Evolutionary conservation across 2,329 filamentous ascomycete genomes (phyloP), one percentile per base, ranked within the genome.

Genomic region (Zymoseptoria ardabiliae): DNA sequence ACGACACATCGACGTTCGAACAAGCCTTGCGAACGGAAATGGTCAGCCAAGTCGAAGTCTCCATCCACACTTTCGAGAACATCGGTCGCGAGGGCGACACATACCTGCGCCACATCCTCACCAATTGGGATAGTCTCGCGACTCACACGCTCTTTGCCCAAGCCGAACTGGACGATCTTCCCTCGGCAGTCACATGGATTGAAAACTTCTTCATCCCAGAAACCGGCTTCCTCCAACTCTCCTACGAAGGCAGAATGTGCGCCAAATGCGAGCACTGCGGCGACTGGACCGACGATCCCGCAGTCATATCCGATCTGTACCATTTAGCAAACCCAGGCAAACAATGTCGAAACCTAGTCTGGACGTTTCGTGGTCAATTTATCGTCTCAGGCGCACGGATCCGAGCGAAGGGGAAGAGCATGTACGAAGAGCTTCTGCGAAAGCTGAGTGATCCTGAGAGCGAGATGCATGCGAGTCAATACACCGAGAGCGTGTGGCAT

Each of bases 331-430:
- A 70, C 41, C 56, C 59, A 21, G 62, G 49, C 20, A 10, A 55
- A n/a, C 52, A 58, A n/a, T 64, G 61, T 56, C 20, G 50, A 6
- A 56, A 61, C 21, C 25, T 77, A 0, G 67, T 75, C 11, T 61
- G 80, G 6, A 77, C 75, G 2, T 78, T 78, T 61, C 76, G 77
- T 51, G 79, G 79, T 17, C 76, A 79, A 55, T 81, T 82, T 64
- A 68, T 79, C 45, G 76, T 74, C 2, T 78, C 76, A 1, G 75
- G 76, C 0, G 69, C 68, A 4, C 71, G 79, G 0, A 76, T 81
- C 5, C 69, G 76, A 1, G 75, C 69, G 2, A 70, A 72, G 9
- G 62, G 66, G 21, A 73, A 69, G 54, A 55, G 54, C 5, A 62
- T 76, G 17, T 78, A 75, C 58, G 62, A 75, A 28, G 66, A 70